Conservation (phyloP, 2,329 filamentous ascomycete species). For the Claviceps digitariae region DNA sequence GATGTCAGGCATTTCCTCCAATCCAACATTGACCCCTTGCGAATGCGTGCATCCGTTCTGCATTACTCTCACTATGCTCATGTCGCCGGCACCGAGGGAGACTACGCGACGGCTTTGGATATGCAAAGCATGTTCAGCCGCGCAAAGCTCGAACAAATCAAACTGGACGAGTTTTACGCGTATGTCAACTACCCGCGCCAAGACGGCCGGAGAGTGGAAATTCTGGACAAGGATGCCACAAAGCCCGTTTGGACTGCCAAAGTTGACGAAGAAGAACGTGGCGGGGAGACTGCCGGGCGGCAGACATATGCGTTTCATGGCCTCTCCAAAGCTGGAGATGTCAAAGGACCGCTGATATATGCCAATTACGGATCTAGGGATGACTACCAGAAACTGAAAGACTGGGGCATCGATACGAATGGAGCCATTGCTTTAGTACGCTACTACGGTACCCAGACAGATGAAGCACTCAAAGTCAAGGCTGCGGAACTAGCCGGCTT, state of each 20-base stretch:
- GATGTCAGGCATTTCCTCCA: constrained; percentile 65
- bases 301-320: constrained; percentile 79
- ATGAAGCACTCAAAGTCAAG: constrained; percentile 73
- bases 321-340: constrained; percentile 74
- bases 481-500: constrained; percentile 79
- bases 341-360: constrained; percentile 76
- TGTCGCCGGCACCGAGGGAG: constrained; percentile 86
- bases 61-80: constrained; percentile 79
- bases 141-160: constrained; percentile 61
- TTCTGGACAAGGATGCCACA: constrained; percentile 53
- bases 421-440: constrained; percentile 77
- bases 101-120: constrained; percentile 74
- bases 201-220: constrained; percentile 66
- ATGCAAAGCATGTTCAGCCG: constrained; percentile 63
- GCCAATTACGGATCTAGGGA: constrained; percentile 80
- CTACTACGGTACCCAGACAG: constrained; percentile 60
- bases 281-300: constrained; percentile 45
- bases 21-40: constrained; percentile 52
- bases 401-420: constrained; percentile 58
- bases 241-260: constrained; percentile 61
- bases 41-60: constrained; percentile 58
- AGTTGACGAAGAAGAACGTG: constrained; percentile 65
- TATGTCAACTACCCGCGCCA: constrained; percentile 83
- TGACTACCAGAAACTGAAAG: constrained; percentile 63
- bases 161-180: constrained; percentile 67